A percentile compares a stretch with the other conserved stretches of the same genome.
These are phyloP conservation scores for Diversispora epigaea DNA, from an alignment of 192 early-diverging fungal genomes.

Conservation along the genomic window DNA sequence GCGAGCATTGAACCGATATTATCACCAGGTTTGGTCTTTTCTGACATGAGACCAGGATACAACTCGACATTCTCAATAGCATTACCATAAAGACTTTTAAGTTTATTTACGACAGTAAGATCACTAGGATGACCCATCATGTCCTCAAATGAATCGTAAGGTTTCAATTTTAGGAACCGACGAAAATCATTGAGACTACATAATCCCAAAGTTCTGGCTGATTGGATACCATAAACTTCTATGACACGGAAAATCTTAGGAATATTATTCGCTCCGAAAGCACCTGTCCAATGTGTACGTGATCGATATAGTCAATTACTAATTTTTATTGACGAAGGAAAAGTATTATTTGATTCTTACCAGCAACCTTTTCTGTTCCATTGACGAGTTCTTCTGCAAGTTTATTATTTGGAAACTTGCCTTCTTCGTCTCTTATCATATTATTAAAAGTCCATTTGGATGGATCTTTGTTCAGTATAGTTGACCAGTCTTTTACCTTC, in stretches of 20 bases:
- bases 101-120: conserved; percentile 22
- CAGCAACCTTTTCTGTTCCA: not conserved
- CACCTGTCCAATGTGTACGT: not conserved
- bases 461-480: not conserved
- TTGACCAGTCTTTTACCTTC: not conserved
- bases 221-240: conserved; percentile 46
- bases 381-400: not conserved
- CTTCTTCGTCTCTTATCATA: not conserved
- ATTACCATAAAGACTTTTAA: conserved; percentile 45
- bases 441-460: not conserved
- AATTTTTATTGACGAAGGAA: not conserved
- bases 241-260: conserved; percentile 41
- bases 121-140: conserved; percentile 33
- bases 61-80: conserved; percentile 45
- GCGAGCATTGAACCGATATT: conserved; percentile 33
- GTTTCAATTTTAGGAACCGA: conserved; percentile 38
- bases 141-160: conserved; percentile 39
- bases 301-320: not conserved
- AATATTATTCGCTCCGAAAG: conserved; percentile 44
- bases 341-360: not conserved
- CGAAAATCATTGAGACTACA: conserved; percentile 57
- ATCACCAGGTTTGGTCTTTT: conserved; percentile 36
- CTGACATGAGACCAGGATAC: conserved; percentile 50
- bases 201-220: conserved; percentile 40
- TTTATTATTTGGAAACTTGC: not conserved